phyloP scores from a whole-genome alignment of 768 basidiomycete species.

The Tricholoma sp. region DNA sequence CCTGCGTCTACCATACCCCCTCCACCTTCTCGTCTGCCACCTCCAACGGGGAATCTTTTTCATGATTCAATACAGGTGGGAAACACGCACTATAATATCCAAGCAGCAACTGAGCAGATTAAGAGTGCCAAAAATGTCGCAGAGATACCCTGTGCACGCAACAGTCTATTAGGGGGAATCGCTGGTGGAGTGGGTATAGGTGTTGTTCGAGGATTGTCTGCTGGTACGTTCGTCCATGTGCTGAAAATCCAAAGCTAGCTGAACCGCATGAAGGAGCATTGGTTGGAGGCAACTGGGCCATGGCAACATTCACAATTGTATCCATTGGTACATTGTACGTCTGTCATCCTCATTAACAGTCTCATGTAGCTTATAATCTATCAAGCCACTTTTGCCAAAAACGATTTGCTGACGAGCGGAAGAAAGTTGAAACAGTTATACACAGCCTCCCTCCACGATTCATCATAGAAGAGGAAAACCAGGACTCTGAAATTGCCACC shows the following conservation, averaged over 20 bases:
- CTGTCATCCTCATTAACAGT: not conserved
- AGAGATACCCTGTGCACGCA: slow-evolving; percentile 74
- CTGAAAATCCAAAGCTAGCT: not conserved
- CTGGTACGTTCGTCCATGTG: slow-evolving; percentile 39
- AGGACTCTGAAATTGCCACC: slow-evolving; percentile 8
- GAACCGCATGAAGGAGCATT: slow-evolving; percentile 41
- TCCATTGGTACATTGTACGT: slow-evolving; percentile 69
- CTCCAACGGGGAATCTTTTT: slow-evolving; percentile 32
- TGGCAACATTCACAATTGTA: slow-evolving; percentile 66
- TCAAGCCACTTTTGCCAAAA: slow-evolving; percentile 62
- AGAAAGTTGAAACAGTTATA: slow-evolving; percentile 49
- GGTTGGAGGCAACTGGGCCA: slow-evolving; percentile 74
- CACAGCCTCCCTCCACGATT: slow-evolving; percentile 57
- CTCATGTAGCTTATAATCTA: not conserved
- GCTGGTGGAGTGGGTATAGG: slow-evolving; percentile 78
- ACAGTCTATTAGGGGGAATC: slow-evolving; percentile 71
- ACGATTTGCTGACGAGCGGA: slow-evolving; percentile 48
- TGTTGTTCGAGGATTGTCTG: slow-evolving; percentile 60
- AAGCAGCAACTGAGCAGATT: not conserved
- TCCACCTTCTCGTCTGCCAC: slow-evolving; percentile 31
- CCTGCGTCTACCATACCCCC: slow-evolving; percentile 15
- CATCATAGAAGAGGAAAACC: slow-evolving; percentile 34
- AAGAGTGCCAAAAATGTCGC: slow-evolving; percentile 57
- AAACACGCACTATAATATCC: not conserved
- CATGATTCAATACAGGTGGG: slow-evolving; percentile 31